Evolutionary conservation across 1,284 basidiomycete species (phyloP).

Genomic region (Omphalotus olearius): DNA sequence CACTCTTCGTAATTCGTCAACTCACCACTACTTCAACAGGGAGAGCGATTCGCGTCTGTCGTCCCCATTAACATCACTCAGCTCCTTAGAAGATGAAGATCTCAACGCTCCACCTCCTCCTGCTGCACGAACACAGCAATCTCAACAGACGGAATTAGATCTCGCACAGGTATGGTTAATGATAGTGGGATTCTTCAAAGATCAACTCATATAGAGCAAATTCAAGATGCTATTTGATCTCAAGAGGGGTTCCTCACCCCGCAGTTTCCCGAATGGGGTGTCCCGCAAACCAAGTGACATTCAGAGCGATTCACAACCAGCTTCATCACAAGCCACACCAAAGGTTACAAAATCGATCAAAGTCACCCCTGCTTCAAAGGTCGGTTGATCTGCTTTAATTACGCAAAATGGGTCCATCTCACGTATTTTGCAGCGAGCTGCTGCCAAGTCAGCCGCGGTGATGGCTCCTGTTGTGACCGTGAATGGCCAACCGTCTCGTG

Average conservation of each 20-base stretch:
- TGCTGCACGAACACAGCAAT: background rate
- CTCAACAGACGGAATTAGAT: slow-evolving; percentile 31
- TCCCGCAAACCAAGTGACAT: background rate
- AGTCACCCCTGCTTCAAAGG: slow-evolving; percentile 3
- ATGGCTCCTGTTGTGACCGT: background rate
- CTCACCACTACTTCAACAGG: slow-evolving; percentile 22
- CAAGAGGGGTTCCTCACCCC: slow-evolving; percentile 13
- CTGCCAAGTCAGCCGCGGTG: background rate
- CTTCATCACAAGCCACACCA: background rate
- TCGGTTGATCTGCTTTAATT: background rate
- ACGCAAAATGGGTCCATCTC: background rate
- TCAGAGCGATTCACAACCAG: background rate
- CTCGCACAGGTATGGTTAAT: slow-evolving; percentile 37
- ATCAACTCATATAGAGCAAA: background rate
- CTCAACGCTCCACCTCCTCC: slow-evolving; percentile 19
- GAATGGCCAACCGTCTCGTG: background rate
- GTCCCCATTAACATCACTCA: slow-evolving; percentile 72
- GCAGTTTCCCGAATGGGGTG: background rate
- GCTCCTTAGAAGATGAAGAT: slow-evolving; percentile 67
- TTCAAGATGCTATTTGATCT: slow-evolving; percentile 34
- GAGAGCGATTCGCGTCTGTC: slow-evolving; percentile 48
- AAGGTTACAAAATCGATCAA: slow-evolving; percentile 2
- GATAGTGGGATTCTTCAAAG: background rate
- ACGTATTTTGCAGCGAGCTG: background rate
- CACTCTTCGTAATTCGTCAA: background rate